Base-by-base conservation (phyloP, 352 stramenopile genomes). In the Phytophthora hibernalis region DNA sequence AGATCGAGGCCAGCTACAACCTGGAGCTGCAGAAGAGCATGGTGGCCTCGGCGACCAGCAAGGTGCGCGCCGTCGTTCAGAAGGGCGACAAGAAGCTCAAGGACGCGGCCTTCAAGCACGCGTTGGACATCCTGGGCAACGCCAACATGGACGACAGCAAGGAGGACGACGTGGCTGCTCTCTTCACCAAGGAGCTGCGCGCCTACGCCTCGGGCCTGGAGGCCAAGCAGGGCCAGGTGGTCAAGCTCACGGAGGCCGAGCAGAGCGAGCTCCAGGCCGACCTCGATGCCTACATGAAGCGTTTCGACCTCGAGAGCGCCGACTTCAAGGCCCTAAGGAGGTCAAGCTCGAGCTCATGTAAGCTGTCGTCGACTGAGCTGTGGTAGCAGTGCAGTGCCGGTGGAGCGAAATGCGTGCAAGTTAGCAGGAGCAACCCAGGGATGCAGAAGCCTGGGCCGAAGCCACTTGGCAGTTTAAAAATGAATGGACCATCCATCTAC, bases 321-420 rank as follows among this genome's bases (percentile, higher is more conserved):
- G 79, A 89, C 58, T 87, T 95, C 64, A 92, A 89, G 85, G 85
- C 87, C 50, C 82, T 33, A 93, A 85, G 68, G 87, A 95, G 74
- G 79, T 93, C 72, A 95, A 93, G 83, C 63, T 93, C 48, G 76
- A 93, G 72, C 78, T 93, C 68, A 86, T 95, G 80, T 95, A 93
- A 92, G 69, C 65, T 60, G 54, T 26, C 31, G 42, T 44, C 18
- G 44, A 49, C 50, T 47, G 20, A 57, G 54, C 54, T 22, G 31
- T 64, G 31, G 53, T 47, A 68, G 24, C 61, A 51, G 31, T 40
- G 28, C 45, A 64, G 50, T 71, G 53, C 53, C 48, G 31, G 54
- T 54, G 49, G 42, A 57, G 48, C 48, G 26, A 58, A 70, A 51
- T 56, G 54, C 44, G 54, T 73, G 45, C 52, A n/a, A 59, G 51